Evolutionary conservation across 1,284 basidiomycete genomes (phyloP), one percentile per base, ranked within the genome.

Genomic region (Cryptococcus floricola): DNA sequence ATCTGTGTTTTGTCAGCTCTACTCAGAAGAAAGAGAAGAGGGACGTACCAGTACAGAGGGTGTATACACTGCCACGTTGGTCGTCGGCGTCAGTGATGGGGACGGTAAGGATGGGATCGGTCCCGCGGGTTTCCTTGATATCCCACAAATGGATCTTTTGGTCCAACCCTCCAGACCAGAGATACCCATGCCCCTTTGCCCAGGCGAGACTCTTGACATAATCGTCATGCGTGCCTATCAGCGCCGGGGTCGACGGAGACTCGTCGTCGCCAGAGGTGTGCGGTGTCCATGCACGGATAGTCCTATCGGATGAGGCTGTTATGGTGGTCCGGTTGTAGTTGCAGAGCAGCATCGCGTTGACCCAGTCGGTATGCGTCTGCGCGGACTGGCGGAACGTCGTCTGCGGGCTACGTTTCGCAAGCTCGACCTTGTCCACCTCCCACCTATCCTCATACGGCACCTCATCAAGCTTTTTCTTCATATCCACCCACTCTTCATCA

Each of bases 121-220:
- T 65, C 0, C 78, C 60, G 48, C 77, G 59, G 5, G 77, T 70
- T 46, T 81, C 78, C 12, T 78, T 78, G n/a, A 94, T 80, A 70
- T 97, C 93, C 95, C 96, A 98, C 0, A 98, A 81, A 68, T 92
- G 93, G 74, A 98, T 87, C 2, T 87, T 89, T 16, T 89, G 83
- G 78, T 98, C 96, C 59, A 98, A 91, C 0, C 93, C 95, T 2
- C 92, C 96, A 0, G 92, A 96, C 18, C 92, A 93, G 37, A 97
- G 81, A 85, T 91, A 91, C 46, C 84, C 83, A 58, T 88, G 85
- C 58, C 88, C 84, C 52, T 73, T 88, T 82, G 88, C 88, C 71
- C 86, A 81, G 6, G 88, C 80, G 8, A 97, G 81, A 67, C 88
- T 92, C 50, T 91, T 87, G 8, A 93, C 93, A 70, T 96, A 98